phyloP scores from a whole-genome alignment of 495 filamentous ascomycete species.

The Staphylotrichum longicolle region DNA sequence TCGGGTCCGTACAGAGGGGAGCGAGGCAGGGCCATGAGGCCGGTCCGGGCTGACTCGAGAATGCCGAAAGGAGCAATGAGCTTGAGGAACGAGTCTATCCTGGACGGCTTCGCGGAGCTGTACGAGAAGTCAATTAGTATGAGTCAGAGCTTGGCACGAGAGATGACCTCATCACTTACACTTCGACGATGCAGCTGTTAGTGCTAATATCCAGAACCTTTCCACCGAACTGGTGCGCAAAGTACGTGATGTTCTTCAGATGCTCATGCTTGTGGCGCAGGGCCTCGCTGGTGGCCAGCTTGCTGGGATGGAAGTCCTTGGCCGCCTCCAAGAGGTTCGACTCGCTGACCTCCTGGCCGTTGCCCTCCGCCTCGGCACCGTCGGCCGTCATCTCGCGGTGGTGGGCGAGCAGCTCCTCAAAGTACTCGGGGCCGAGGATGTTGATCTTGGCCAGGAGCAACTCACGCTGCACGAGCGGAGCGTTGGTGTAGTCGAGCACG shows the following conservation, averaged over 20 bases:
- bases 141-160: constrained; percentile 16
- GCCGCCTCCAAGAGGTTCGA: constrained; percentile 40
- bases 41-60: constrained; percentile 88
- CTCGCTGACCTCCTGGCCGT: constrained; percentile 37
- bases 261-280: constrained; percentile 96
- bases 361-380: constrained; percentile 27
- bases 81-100: constrained; percentile 98
- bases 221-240: constrained; percentile 95
- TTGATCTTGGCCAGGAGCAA: constrained; percentile 95
- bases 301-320: constrained; percentile 82
- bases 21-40: constrained; percentile 93
- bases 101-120: constrained; percentile 85
- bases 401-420: constrained; percentile 91
- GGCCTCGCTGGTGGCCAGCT: constrained; percentile 79
- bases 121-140: constrained; percentile 35
- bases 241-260: constrained; percentile 86
- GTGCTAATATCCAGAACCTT: constrained; percentile 97
- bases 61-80: constrained; percentile 94
- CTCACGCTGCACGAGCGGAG: constrained; percentile 94
- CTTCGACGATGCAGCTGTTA: constrained; percentile 95
- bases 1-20: constrained; percentile 76
- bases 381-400: constrained; percentile 70
- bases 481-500: constrained; percentile 89
- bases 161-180: constrained; percentile 57
- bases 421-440: constrained; percentile 94